A percentile compares a stretch with the other conserved stretches of the same genome.
Conservation (phyloP, 257 asterid genomes). For the Fraxinus quadrangulata region DNA sequence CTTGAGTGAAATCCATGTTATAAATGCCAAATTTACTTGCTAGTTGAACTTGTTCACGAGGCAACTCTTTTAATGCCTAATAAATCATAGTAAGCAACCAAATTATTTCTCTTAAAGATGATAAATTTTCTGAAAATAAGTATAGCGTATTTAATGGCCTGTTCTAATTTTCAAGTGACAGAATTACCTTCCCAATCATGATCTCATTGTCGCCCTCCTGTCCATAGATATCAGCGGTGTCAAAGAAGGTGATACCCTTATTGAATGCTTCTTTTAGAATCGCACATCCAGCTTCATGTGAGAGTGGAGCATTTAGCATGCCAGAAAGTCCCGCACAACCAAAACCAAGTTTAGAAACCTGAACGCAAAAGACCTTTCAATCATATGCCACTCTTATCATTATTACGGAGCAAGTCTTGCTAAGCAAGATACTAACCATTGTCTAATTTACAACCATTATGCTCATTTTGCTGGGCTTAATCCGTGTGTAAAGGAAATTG, state of each 20-base stretch:
- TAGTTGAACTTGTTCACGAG: constrained; percentile 39
- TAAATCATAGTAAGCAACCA: not conserved
- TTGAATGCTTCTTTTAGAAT: constrained; percentile 45
- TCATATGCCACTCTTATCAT: not conserved
- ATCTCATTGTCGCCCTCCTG: constrained; percentile 39
- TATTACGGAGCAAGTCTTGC: not conserved
- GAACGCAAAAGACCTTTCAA: not conserved
- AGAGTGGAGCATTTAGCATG: constrained; percentile 45
- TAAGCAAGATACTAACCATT: not conserved
- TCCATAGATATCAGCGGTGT: constrained; percentile 52
- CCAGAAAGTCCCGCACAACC: constrained; percentile 64
- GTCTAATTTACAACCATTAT: not conserved
- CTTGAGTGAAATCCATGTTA: not conserved
- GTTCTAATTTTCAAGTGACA: not conserved
- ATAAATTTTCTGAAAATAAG: not conserved
- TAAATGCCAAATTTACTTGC: constrained; percentile 42
- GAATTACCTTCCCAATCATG: constrained; percentile 55
- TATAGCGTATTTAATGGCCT: not conserved
- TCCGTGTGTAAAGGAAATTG: not conserved
- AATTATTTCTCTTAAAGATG: not conserved
- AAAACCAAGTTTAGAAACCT: constrained; percentile 55
- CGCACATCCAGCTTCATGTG: constrained; percentile 47
- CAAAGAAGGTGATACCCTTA: constrained; percentile 56
- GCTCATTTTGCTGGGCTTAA: not conserved
- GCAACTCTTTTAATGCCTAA: constrained; percentile 41